Percentiles rank a stretch among this genome's conserved stretches.
Conservation (phyloP, 2,329 filamentous ascomycete species). For the Aciculosporium take region DNA sequence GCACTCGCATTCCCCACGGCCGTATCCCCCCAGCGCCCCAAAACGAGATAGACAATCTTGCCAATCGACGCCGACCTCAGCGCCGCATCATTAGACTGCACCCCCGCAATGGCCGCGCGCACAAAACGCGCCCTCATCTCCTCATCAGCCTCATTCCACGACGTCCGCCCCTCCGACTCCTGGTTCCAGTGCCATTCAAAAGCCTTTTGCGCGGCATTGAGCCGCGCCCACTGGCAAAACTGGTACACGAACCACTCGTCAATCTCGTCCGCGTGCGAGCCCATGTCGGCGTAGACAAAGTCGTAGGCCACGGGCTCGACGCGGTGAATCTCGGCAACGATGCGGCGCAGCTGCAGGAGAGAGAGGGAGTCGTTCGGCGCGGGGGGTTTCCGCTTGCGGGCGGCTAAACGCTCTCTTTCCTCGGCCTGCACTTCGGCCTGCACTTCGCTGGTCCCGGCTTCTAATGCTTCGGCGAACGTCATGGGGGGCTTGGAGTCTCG, state of each 20-base stretch:
- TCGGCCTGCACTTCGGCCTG: too few species aligned
- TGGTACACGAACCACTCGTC: conserved; percentile 97
- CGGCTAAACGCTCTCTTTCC: too few species aligned
- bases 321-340: conserved; percentile 61
- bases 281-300: conserved; percentile 64
- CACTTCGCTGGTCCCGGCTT: too few species aligned
- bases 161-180: conserved; percentile 22
- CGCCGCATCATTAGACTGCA: conserved; percentile 31
- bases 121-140: conserved; percentile 45
- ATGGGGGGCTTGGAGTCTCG: too few species aligned
- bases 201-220: conserved; percentile 58
- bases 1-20: conserved; percentile 35
- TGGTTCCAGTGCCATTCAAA: conserved; percentile 66
- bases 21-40: conserved; percentile 58
- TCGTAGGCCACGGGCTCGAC: conserved; percentile 64
- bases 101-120: conserved; percentile 31
- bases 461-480: too few species aligned
- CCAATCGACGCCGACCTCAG: conserved; percentile 40
- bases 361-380: conserved; percentile 55
- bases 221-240: conserved; percentile 67
- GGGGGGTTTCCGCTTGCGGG: conserved; percentile 12
- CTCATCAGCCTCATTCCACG: conserved; percentile 54
- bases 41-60: conserved; percentile 44
- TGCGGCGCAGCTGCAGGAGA: conserved; percentile 55
- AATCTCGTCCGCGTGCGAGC: conserved; percentile 69